Evolutionary conservation across 2,329 filamentous ascomycete species (phyloP).

Genomic region (Penicillium janthinellum): DNA sequence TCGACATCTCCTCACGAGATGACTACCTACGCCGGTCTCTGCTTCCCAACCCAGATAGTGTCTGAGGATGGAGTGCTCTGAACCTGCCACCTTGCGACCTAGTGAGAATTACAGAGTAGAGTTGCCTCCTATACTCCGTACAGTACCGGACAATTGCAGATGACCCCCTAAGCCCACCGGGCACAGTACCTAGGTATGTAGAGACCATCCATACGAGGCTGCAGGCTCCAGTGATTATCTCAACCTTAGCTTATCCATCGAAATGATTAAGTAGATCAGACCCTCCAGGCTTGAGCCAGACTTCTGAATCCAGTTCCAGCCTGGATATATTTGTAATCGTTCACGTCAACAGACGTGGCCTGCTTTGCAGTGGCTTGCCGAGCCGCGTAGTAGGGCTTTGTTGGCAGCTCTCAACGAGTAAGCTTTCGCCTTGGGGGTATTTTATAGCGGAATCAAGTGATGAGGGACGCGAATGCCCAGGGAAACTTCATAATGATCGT

Average conservation of each 20-base stretch:
- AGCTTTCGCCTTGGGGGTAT: slow-evolving; percentile 38
- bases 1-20: neutral
- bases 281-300: slow-evolving; percentile 5
- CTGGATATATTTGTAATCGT: neutral
- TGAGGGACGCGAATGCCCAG: slow-evolving; percentile 1
- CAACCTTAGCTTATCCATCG: too few relatives aligned
- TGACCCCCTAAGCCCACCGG: too few relatives aligned
- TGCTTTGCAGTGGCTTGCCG: slow-evolving; percentile 35
- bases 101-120: neutral
- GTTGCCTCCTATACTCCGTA: neutral
- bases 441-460: slow-evolving; percentile 31
- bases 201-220: too few relatives aligned
- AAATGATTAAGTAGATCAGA: neutral
- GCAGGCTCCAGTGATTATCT: too few relatives aligned
- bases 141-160: too few relatives aligned
- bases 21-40: neutral
- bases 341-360: slow-evolving; percentile 21
- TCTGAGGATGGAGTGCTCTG: slow-evolving; percentile 11
- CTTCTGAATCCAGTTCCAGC: slow-evolving; percentile 4
- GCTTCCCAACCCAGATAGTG: slow-evolving; percentile 1
- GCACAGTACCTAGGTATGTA: too few relatives aligned
- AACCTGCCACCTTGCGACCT: slow-evolving; percentile 1
- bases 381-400: slow-evolving; percentile 21
- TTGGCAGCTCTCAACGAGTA: slow-evolving; percentile 34
- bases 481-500: slow-evolving; percentile 6